phyloP scores from a whole-genome alignment of 2,329 filamentous ascomycete genomes.

The Akanthomyces lecanii region DNA sequence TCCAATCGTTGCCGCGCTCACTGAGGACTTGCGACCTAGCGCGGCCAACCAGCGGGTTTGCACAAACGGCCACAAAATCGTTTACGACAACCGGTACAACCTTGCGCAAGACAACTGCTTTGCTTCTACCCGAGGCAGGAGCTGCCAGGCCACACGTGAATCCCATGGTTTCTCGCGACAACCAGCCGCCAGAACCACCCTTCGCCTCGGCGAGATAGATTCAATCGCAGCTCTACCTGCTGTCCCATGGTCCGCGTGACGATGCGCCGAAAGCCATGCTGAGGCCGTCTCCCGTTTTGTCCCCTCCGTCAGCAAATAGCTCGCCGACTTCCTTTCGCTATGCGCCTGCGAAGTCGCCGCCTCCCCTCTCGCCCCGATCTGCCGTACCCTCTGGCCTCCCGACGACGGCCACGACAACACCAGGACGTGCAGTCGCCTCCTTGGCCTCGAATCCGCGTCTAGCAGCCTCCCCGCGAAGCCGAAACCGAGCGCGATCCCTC shows the following conservation, averaged over 20 bases:
- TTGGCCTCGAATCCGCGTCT: background rate
- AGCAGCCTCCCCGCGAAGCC: background rate
- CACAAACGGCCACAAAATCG: background rate
- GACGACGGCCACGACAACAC: background rate
- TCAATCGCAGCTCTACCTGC: background rate
- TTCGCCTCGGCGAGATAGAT: background rate
- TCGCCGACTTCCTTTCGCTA: constrained; percentile 17
- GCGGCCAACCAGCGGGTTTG: background rate
- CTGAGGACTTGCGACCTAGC: background rate
- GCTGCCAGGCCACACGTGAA: background rate
- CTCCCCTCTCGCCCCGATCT: constrained; percentile 9
- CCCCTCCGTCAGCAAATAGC: constrained; percentile 9
- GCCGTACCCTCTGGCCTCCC: background rate
- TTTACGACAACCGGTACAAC: background rate
- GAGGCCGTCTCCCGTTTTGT: constrained; percentile 17
- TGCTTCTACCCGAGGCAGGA: background rate
- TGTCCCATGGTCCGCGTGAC: constrained; percentile 10
- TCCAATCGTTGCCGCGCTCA: background rate
- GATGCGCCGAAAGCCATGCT: constrained; percentile 18
- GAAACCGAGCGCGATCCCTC: background rate
- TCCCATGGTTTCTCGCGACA: constrained; percentile 7
- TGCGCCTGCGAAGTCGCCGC: constrained; percentile 13
- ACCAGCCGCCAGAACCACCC: background rate
- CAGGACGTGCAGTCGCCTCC: background rate
- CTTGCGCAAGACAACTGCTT: background rate